Base-by-base conservation (phyloP, 768 basidiomycete species). In the Mycena latifolia region DNA sequence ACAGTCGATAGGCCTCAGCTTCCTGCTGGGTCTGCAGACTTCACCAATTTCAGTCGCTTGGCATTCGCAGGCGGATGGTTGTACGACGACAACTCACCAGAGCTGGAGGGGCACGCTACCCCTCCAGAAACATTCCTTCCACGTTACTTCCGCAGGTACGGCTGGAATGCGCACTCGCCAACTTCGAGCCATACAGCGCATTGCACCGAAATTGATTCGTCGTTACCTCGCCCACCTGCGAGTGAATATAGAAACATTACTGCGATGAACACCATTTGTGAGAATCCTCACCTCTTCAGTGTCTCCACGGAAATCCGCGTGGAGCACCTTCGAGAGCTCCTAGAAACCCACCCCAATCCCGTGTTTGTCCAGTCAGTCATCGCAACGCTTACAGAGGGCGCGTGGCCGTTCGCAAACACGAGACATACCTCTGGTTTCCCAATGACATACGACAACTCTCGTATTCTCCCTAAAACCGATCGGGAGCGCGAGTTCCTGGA, bases 401-500 rank as follows among this genome's bases (percentile, higher is more conserved):
- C 27, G 4, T 53, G 51, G 51, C 51, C 51, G n/a, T 53, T 25
- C 25, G 27, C 27, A n/a, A 35, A 53, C n/a, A 53, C 51, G 2
- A 25, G 17, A 25, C 51, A 53, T 14, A 18, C 7, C n/a, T 7
- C n/a, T 35, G 51, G 51, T 2, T 48, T 27, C 27, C 47, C 47
- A 2, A 3, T 27, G 14, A 48, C 47, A 5, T 48, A 27, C 25
- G 15, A 48, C 47, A 48, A 48, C 15, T 48, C 47, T 5, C 15
- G 47, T 24, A 27, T 27, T 15, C 47, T 27, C 3, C 47, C 47
- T 14, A 27, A 25, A 18, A 27, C 53, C 15, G 28, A 51, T 0
- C n/a, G 51, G 0, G 63, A 75, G 20, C 33, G 45, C n/a, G 28
- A 69, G 9, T 73, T 74, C 41, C 8, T 75, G 14, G 27, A 60